Conservation (phyloP, 2,329 filamentous ascomycete genomes). For the Trichothecium roseum region DNA sequence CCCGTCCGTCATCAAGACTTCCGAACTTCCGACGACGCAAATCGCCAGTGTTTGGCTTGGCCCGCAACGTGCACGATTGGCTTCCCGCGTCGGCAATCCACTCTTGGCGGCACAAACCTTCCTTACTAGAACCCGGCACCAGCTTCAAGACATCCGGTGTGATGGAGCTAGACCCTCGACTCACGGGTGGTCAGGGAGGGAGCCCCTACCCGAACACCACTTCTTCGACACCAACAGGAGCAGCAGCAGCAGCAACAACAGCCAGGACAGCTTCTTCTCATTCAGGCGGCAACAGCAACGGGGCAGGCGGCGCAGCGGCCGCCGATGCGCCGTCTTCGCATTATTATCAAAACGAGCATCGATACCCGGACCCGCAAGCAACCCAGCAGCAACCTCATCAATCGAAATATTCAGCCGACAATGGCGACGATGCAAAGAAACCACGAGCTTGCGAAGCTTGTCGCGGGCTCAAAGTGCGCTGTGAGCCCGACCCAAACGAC, state of each 20-base stretch:
- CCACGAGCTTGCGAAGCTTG: constrained; percentile 67
- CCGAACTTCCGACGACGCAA: too few species aligned
- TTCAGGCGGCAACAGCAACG: too few species aligned
- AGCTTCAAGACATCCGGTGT: background rate
- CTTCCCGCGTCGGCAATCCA: too few species aligned
- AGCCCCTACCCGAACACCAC: background rate
- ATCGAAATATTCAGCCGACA: constrained; percentile 7
- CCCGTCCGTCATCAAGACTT: constrained; percentile 4
- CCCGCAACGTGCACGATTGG: too few species aligned
- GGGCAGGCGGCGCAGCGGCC: constrained; percentile 3
- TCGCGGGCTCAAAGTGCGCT: constrained; percentile 70
- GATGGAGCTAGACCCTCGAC: constrained; percentile 23
- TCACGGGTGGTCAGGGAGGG: constrained; percentile 5
- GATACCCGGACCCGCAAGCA: background rate
- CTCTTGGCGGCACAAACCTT: too few species aligned
- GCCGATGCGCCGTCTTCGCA: constrained; percentile 1
- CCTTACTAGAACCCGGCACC: too few species aligned
- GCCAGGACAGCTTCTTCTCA: constrained; percentile 6
- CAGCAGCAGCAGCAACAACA: constrained; percentile 1
- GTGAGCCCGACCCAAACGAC: constrained; percentile 60
- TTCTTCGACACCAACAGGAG: constrained; percentile 2
- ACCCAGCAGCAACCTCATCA: constrained; percentile 4
- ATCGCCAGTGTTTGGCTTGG: too few species aligned
- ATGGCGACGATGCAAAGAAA: constrained; percentile 46
- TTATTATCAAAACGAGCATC: background rate